A percentile compares a stretch with the other conserved stretches of the same genome.
phyloP scores from a whole-genome alignment of 306 rosid genomes.

The Cicer arietinum region DNA sequence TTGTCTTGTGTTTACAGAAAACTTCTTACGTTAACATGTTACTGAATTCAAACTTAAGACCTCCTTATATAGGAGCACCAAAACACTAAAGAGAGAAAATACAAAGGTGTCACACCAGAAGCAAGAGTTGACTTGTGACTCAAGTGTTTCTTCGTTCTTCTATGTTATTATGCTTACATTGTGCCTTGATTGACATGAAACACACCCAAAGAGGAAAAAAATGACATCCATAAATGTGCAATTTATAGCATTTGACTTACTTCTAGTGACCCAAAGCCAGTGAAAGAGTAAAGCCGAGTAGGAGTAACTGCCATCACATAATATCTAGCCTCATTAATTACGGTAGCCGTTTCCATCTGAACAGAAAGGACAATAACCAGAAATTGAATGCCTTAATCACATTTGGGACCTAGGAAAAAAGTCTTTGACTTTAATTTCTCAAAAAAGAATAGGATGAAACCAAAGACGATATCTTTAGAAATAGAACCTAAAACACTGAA shows the following conservation, averaged over 20 bases:
- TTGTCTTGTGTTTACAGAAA: neutral
- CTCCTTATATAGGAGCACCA: neutral
- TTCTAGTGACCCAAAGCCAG: constrained; percentile 83
- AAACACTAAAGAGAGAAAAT: neutral
- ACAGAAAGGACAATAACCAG: constrained; percentile 43
- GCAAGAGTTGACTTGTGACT: neutral
- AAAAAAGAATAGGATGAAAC: constrained; percentile 27
- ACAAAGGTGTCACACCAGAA: constrained; percentile 13
- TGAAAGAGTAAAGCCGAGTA: constrained; percentile 87
- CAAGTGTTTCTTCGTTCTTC: neutral
- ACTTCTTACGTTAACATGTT: neutral
- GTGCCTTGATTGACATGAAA: neutral
- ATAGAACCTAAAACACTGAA: constrained; percentile 36
- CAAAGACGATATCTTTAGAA: constrained; percentile 25
- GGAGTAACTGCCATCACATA: constrained; percentile 98
- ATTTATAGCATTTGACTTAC: constrained; percentile 57
- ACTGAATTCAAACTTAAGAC: neutral
- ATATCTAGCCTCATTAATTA: constrained; percentile 82
- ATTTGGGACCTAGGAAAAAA: neutral
- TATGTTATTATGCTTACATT: neutral
- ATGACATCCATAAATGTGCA: neutral
- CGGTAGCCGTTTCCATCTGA: constrained; percentile 91
- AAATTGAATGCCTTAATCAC: constrained; percentile 36
- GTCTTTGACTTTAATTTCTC: constrained; percentile 25
- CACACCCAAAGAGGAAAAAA: neutral